Percentiles rank a stretch among this genome's conserved stretches.
phyloP scores from a whole-genome alignment of 148 eudicot genomes.

The Chenopodium album region DNA sequence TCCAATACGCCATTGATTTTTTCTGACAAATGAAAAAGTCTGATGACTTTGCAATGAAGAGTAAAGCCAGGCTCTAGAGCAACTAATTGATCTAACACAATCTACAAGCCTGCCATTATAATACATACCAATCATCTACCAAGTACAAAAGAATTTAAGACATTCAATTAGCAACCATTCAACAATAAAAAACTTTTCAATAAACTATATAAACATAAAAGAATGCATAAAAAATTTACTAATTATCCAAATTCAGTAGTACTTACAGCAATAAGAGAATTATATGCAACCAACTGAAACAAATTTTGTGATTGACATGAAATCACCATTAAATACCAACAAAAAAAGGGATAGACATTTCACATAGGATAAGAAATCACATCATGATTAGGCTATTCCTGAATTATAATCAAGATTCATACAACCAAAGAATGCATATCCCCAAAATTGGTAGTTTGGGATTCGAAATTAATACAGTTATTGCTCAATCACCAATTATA shows the following conservation, averaged over 20 bases:
- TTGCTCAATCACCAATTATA: background rate
- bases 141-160: background rate
- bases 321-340: background rate
- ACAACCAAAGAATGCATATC: background rate
- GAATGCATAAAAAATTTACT: background rate
- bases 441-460: conserved; percentile 7
- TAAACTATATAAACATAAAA: background rate
- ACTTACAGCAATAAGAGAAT: conserved; percentile 1
- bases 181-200: background rate
- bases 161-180: background rate
- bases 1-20: background rate
- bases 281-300: background rate
- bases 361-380: conserved; percentile 1
- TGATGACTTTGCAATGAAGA: background rate
- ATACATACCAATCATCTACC: background rate
- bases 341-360: background rate
- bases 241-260: background rate
- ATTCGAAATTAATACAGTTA: background rate
- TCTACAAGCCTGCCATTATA: background rate
- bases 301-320: background rate
- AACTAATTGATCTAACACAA: background rate
- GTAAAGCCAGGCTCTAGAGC: background rate
- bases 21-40: background rate
- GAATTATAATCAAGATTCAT: background rate
- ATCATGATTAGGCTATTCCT: background rate